Evolutionary conservation across 2,329 filamentous ascomycete species (phyloP).

Genomic region (Stagonosporopsis cucurbitacearum): DNA sequence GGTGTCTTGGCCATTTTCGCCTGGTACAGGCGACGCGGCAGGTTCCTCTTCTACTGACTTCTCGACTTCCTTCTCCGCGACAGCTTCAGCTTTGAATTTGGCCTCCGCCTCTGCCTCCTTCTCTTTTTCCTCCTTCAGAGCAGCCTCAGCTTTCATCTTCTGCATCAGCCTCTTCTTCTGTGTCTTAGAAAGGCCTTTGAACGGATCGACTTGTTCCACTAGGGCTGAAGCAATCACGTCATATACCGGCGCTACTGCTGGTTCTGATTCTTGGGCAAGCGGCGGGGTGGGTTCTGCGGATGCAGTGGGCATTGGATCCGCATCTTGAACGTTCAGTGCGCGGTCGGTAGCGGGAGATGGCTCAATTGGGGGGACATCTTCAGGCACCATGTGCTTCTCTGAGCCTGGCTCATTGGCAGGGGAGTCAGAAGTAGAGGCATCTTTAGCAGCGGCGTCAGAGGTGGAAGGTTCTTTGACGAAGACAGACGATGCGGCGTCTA

Average conservation of each 20-base stretch:
- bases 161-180: constrained; percentile 35
- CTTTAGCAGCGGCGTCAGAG: too few relatives aligned
- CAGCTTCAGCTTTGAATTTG: background rate
- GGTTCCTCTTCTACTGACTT: background rate
- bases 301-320: background rate
- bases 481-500: background rate
- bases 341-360: background rate
- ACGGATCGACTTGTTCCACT: background rate
- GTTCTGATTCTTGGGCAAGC: background rate
- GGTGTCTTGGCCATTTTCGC: background rate
- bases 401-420: background rate
- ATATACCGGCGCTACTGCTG: background rate
- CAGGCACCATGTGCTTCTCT: background rate
- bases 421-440: too few relatives aligned
- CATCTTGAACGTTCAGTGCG: background rate
- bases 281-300: background rate
- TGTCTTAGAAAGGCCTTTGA: constrained; percentile 1
- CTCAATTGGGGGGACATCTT: too few relatives aligned
- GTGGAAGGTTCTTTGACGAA: background rate
- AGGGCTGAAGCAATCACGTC: too few relatives aligned
- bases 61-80: background rate
- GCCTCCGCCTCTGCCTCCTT: background rate
- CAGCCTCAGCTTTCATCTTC: constrained; percentile 12
- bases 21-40: background rate
- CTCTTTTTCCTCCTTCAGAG: constrained; percentile 9